phyloP scores from a whole-genome alignment of 2,329 filamentous ascomycete species.

The Paecilomyces variotii region DNA sequence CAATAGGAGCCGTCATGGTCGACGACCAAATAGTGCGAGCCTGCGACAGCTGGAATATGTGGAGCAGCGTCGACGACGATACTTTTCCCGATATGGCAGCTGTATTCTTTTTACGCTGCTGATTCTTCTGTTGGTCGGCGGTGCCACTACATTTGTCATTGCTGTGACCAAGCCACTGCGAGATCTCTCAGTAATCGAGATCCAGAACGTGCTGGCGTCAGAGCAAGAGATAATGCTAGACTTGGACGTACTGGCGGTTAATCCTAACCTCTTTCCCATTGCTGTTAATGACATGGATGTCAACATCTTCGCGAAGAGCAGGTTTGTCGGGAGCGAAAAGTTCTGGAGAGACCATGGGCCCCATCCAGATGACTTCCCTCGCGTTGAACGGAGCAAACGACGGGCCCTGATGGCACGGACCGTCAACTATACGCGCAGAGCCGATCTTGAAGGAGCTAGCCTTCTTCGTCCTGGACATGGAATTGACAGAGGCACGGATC shows the following conservation, averaged over 20 bases:
- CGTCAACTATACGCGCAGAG: constrained; percentile 17
- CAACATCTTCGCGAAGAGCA: constrained; percentile 90
- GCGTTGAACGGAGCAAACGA: constrained; percentile 23
- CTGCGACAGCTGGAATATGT: constrained; percentile 67
- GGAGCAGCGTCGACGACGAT: constrained; percentile 56
- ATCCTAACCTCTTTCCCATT: constrained; percentile 87
- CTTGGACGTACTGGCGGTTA: constrained; percentile 75
- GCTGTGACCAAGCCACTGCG: constrained; percentile 81
- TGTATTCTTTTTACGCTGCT: constrained; percentile 79
- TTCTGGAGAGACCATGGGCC: constrained; percentile 29
- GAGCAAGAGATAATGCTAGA: constrained; percentile 95
- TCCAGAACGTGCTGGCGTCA: constrained; percentile 84
- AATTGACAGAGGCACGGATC: constrained; percentile 53
- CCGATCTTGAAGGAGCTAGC: constrained; percentile 11
- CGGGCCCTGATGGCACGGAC: constrained; percentile 22
- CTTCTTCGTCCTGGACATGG: constrained; percentile 19
- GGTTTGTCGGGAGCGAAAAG: constrained; percentile 62
- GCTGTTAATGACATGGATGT: constrained; percentile 80
- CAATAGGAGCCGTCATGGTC: constrained; percentile 48
- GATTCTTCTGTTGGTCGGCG: constrained; percentile 72
- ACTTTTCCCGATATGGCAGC: constrained; percentile 68
- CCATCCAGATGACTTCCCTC: constrained; percentile 20
- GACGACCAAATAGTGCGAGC: constrained; percentile 49
- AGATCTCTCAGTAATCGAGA: constrained; percentile 68
- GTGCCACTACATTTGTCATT: constrained; percentile 80